Evolutionary conservation across 2,329 filamentous ascomycete genomes (phyloP).

Genomic region (Nemania abortiva): DNA sequence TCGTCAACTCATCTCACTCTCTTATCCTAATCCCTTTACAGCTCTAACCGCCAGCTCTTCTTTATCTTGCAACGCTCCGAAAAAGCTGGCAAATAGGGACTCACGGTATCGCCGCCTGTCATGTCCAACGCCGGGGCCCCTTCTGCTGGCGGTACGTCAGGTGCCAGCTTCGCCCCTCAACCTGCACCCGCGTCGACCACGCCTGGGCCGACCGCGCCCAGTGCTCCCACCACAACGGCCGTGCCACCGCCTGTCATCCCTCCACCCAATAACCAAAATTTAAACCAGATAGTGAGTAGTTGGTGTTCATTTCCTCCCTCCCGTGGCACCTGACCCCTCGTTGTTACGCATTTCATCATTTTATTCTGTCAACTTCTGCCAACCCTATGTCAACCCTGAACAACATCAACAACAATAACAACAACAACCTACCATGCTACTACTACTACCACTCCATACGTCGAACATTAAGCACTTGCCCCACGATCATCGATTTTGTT

Average conservation of each 20-base stretch:
- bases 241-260: slow-evolving; percentile 51
- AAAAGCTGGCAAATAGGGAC: not conserved
- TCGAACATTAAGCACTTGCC: not conserved
- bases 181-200: slow-evolving; percentile 37
- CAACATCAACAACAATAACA: too few species aligned
- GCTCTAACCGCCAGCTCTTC: not conserved
- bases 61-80: not conserved
- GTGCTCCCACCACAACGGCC: slow-evolving; percentile 31
- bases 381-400: too few species aligned
- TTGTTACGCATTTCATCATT: slow-evolving; percentile 38
- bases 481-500: not conserved
- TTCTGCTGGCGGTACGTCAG: slow-evolving; percentile 43
- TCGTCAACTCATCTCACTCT: slow-evolving; percentile 7
- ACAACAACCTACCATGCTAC: not conserved
- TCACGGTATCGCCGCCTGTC: slow-evolving; percentile 2
- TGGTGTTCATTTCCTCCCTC: not conserved
- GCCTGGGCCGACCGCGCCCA: slow-evolving; percentile 42
- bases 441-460: not conserved
- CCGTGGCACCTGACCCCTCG: not conserved
- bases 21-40: not conserved
- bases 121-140: slow-evolving; percentile 46
- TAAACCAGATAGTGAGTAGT: slow-evolving; percentile 90
- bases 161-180: slow-evolving; percentile 44
- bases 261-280: slow-evolving; percentile 78
- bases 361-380: not conserved